Conservation (phyloP, 768 basidiomycete species). For the Calvatia gigantea region DNA sequence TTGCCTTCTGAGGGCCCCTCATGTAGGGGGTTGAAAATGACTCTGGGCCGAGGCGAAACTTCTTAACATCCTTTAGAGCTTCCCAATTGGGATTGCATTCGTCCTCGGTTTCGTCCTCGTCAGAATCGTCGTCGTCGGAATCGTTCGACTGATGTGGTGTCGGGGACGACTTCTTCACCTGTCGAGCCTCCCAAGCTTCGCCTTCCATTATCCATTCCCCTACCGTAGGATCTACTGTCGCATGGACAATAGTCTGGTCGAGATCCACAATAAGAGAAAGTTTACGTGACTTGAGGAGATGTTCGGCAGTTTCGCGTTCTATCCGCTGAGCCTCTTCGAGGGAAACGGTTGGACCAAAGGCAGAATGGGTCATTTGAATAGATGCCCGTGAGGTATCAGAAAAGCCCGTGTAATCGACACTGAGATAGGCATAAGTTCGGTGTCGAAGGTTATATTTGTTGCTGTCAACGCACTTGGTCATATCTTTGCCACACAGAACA, state of each 20-base stretch:
- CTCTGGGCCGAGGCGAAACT: constrained; percentile 87
- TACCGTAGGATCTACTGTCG: constrained; percentile 97
- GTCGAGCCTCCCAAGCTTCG: constrained; percentile 71
- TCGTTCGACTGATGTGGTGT: constrained; percentile 29
- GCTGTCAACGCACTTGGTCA: constrained; percentile 68
- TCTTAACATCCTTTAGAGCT: constrained; percentile 85
- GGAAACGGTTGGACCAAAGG: constrained; percentile 87
- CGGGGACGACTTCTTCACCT: constrained; percentile 36
- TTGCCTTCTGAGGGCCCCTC: constrained; percentile 36
- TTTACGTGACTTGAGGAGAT: constrained; percentile 70
- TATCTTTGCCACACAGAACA: constrained; percentile 92
- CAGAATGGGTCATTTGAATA: constrained; percentile 93
- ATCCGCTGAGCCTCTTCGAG: constrained; percentile 89
- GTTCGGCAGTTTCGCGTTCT: constrained; percentile 77
- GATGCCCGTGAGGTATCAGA: constrained; percentile 83
- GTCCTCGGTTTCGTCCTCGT: constrained; percentile 49
- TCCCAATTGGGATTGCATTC: constrained; percentile 91
- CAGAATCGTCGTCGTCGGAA: constrained; percentile 37
- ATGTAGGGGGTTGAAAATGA: constrained; percentile 43
- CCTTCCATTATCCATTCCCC: constrained; percentile 95
- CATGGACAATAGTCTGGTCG: constrained; percentile 98
- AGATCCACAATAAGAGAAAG: constrained; percentile 97
- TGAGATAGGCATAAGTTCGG: constrained; percentile 19
- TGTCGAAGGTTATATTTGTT: constrained; percentile 7
- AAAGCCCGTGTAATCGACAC: constrained; percentile 85